Conservation (phyloP, 768 basidiomycete genomes). For the Kwoniella mangroviensis region DNA sequence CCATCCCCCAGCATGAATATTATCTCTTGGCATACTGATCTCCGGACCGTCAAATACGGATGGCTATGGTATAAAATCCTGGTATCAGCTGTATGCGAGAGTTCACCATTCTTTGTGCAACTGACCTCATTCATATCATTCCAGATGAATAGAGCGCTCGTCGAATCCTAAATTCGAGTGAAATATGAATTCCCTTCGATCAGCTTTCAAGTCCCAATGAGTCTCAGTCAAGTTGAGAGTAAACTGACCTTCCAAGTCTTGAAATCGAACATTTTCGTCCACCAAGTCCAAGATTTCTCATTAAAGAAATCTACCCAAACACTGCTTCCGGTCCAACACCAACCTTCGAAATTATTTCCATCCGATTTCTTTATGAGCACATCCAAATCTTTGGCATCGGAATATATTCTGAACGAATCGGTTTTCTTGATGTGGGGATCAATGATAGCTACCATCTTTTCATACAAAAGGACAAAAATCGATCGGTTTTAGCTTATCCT, state of each 20-base stretch:
- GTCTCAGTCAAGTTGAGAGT: neutral
- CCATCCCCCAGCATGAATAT: conserved; percentile 90
- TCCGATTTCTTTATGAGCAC: conserved; percentile 80
- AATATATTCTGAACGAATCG: conserved; percentile 77
- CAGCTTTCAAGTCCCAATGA: too few species aligned
- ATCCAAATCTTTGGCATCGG: conserved; percentile 78
- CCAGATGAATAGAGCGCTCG: conserved; percentile 88
- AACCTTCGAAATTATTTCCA: conserved; percentile 82
- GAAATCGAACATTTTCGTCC: conserved; percentile 79
- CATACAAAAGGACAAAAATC: neutral
- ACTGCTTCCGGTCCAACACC: conserved; percentile 97
- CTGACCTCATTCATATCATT: conserved; percentile 98
- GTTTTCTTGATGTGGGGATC: conserved; percentile 94
- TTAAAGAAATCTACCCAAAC: conserved; percentile 99
- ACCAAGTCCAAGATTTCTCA: conserved; percentile 85
- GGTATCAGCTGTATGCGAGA: neutral
- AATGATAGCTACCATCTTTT: conserved; percentile 93
- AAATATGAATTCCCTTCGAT: too few species aligned
- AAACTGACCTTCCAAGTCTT: conserved; percentile 60
- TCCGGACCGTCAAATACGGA: conserved; percentile 99
- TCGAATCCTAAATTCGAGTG: conserved; percentile 61
- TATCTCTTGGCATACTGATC: conserved; percentile 78
- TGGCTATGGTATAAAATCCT: conserved; percentile 64
- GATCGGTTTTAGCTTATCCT: neutral
- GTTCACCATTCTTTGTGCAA: neutral